phyloP scores from a whole-genome alignment of 306 rosid species.

The Sechiopsis laciniata region DNA sequence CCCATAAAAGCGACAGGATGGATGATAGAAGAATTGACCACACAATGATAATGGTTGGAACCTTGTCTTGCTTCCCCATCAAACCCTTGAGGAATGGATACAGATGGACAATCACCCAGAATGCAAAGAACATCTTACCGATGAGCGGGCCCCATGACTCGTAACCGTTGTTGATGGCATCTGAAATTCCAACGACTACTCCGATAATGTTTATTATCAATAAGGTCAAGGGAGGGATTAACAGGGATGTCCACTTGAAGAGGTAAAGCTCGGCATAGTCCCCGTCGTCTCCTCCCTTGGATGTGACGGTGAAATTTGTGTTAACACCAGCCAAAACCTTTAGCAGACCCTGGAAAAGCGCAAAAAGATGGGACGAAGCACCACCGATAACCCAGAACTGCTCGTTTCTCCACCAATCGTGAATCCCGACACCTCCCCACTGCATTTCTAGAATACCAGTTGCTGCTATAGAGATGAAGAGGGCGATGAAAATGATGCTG shows the following conservation, averaged over 20 bases:
- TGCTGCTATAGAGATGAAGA: constrained; percentile 78
- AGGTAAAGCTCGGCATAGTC: constrained; percentile 79
- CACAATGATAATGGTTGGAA: constrained; percentile 78
- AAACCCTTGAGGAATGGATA: constrained; percentile 93
- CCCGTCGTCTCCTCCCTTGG: constrained; percentile 85
- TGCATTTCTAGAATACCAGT: constrained; percentile 86
- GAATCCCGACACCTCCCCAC: constrained; percentile 90
- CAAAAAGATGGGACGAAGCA: constrained; percentile 73
- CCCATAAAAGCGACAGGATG: constrained; percentile 74
- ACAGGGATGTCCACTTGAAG: constrained; percentile 85
- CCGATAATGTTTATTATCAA: constrained; percentile 76
- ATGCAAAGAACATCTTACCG: constrained; percentile 73
- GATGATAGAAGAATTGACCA: constrained; percentile 88
- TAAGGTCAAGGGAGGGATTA: constrained; percentile 74
- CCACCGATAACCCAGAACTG: constrained; percentile 97
- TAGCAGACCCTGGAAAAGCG: constrained; percentile 87
- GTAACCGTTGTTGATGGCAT: constrained; percentile 91
- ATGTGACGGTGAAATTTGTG: constrained; percentile 87
- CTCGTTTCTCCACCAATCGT: constrained; percentile 96
- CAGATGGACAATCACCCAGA: constrained; percentile 91
- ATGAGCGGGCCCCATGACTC: constrained; percentile 92
- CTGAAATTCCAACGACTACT: constrained; percentile 69
- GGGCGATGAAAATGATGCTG: constrained; percentile 72
- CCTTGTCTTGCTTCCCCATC: constrained; percentile 75
- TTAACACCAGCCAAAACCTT: constrained; percentile 80